Percentiles rank a stretch among this genome's conserved stretches.
Evolutionary conservation across 768 basidiomycete genomes (phyloP).

Genomic region (Phaeolepiota aurea): DNA sequence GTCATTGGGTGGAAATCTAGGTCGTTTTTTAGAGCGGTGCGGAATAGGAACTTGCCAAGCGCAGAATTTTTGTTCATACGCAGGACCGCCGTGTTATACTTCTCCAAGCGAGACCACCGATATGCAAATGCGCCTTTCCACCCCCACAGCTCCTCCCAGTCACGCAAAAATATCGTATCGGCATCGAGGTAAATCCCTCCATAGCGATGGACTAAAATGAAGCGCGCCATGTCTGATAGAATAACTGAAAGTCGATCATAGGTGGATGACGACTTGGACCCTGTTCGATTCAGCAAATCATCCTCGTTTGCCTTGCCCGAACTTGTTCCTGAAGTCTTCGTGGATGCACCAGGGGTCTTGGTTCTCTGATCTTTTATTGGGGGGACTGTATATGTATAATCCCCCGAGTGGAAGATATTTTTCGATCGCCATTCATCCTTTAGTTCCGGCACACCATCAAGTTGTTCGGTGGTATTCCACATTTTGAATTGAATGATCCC

Average conservation of each 20-base stretch:
- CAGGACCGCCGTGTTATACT: slow-evolving; percentile 95
- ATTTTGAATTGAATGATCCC: slow-evolving; percentile 91
- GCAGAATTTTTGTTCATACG: slow-evolving; percentile 91
- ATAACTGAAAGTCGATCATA: slow-evolving; percentile 93
- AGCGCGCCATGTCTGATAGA: slow-evolving; percentile 93
- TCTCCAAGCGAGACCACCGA: slow-evolving; percentile 86
- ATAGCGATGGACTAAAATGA: slow-evolving; percentile 93
- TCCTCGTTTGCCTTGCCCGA: slow-evolving; percentile 16
- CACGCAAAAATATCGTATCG: slow-evolving; percentile 90
- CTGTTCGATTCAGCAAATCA: slow-evolving; percentile 60
- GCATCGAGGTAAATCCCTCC: slow-evolving; percentile 97
- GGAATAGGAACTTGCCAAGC: slow-evolving; percentile 87
- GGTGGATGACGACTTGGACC: slow-evolving; percentile 75
- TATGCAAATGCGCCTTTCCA: slow-evolving; percentile 97
- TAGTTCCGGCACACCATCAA: slow-evolving; percentile 86
- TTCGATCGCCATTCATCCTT: slow-evolving; percentile 84
- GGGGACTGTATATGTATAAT: slow-evolving; percentile 63
- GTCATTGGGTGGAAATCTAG: slow-evolving; percentile 98
- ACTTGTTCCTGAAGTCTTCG: slow-evolving; percentile 8
- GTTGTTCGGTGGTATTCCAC: slow-evolving; percentile 97
- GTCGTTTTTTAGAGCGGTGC: slow-evolving; percentile 87
- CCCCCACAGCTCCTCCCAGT: slow-evolving; percentile 98
- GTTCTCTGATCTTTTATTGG: slow-evolving; percentile 2
- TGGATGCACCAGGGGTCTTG: slow-evolving; percentile 5
- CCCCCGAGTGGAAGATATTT: slow-evolving; percentile 84